These are phyloP conservation scores for Potentilla sterilis DNA, from an alignment of 306 rosid species.

Conservation along the genomic window DNA sequence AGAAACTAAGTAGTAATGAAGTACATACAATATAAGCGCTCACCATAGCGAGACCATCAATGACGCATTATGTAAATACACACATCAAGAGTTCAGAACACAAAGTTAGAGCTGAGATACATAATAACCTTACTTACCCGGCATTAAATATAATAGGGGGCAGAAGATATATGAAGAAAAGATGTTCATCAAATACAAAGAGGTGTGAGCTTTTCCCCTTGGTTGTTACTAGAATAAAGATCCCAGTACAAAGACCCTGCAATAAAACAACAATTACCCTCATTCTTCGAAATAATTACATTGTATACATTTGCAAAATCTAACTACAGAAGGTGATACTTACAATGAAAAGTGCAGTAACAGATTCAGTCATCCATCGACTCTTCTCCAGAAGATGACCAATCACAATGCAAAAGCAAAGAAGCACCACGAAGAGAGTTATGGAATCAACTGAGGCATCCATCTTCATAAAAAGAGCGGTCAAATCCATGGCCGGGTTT, in stretches of 20 bases:
- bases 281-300: background rate
- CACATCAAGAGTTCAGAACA: background rate
- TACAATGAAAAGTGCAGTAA: constrained; percentile 55
- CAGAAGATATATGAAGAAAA: constrained; percentile 69
- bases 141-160: constrained; percentile 79
- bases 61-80: background rate
- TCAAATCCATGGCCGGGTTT: constrained; percentile 32
- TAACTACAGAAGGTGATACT: constrained; percentile 18
- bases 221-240: constrained; percentile 42
- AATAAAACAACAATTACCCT: constrained; percentile 15
- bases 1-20: constrained; percentile 18
- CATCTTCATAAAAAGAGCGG: constrained; percentile 19
- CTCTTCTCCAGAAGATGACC: constrained; percentile 63
- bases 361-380: constrained; percentile 57
- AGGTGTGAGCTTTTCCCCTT: constrained; percentile 50
- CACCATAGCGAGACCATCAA: background rate
- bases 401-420: constrained; percentile 46
- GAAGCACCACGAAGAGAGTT: constrained; percentile 55
- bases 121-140: constrained; percentile 42
- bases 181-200: constrained; percentile 46
- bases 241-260: constrained; percentile 61
- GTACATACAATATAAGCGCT: background rate
- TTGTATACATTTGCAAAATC: background rate
- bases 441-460: constrained; percentile 38
- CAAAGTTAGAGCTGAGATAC: background rate